Evolutionary conservation across 2,329 filamentous ascomycete species (phyloP), one percentile per base, ranked within the genome.

Genomic region (Paradendryphiella salina): DNA sequence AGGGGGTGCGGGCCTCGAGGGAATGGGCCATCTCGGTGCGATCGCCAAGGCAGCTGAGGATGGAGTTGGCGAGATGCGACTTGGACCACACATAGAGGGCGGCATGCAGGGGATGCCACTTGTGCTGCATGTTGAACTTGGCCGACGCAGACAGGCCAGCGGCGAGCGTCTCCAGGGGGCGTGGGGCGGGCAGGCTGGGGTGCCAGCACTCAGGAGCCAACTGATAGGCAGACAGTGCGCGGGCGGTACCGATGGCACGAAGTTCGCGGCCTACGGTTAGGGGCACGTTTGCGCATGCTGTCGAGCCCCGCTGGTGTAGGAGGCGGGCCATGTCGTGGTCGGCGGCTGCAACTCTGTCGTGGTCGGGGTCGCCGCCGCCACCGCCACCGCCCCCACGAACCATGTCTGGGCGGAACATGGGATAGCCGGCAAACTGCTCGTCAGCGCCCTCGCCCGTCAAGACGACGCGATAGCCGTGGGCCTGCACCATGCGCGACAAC

Each of bases 371-470:
- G 45, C 52, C 11, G 58, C 38, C 3, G 47, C 10, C 9, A 5
- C 9, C 28, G 9, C 10, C 3, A 11, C 38, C 54, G 83, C 81
- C 0, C 82, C 29, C 81, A 8, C 75, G 73, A 1, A 84, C 71
- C 43, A 74, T 76, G 43, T 83, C 80, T 1, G 74, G 64, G 0
- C 73, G 57, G 51, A 78, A 57, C 79, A 47, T 72, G 0, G 73
- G 67, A 50, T 84, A 84, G 33, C 81, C 81, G 3, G 70, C 76
- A 60, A 83, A 83, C 40, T 77, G 72, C 66, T 83, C 81, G 55
- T 83, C 81, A 5, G 78, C 69, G 3, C 79, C 80, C 59, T 81
- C 78, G 21, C 75, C 76, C 1, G 79, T 82, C 5, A 84, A 66
- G 2, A 84, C 76, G 5, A 83, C 80, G 48, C 80, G 81, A 62